Conservation (phyloP, 2,329 filamentous ascomycete species). For the Samsoniella hepiali region DNA sequence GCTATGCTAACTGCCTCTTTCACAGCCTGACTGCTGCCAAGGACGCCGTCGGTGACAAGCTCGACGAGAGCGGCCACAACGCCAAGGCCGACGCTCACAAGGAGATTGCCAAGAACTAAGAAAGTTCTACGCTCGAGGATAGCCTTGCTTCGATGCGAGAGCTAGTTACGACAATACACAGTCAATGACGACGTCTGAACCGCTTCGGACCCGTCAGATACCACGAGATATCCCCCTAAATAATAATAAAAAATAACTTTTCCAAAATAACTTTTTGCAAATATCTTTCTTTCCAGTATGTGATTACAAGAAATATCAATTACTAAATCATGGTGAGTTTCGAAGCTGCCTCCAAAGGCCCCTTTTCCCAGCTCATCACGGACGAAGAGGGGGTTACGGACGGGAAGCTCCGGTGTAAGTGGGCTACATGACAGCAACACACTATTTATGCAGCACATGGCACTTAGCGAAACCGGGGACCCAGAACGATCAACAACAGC, state of each 20-base stretch:
- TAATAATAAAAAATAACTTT: slow-evolving; percentile 4
- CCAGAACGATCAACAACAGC: background rate
- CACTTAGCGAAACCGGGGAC: background rate
- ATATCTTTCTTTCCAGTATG: background rate
- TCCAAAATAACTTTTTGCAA: background rate
- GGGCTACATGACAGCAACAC: background rate
- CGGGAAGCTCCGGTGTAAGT: background rate
- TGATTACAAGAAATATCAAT: background rate
- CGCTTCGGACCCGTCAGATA: background rate
- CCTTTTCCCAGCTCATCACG: background rate
- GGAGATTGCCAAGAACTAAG: slow-evolving; percentile 33
- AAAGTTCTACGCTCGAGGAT: background rate
- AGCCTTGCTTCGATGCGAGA: background rate
- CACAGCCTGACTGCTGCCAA: slow-evolving; percentile 44
- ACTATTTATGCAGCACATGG: background rate
- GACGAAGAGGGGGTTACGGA: background rate
- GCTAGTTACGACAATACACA: background rate
- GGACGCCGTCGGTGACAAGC: slow-evolving; percentile 49
- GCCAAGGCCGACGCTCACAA: slow-evolving; percentile 43
- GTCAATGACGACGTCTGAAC: background rate
- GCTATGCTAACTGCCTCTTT: slow-evolving; percentile 28
- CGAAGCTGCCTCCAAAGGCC: no score
- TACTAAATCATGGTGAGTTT: background rate
- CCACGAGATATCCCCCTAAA: background rate
- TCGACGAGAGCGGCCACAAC: slow-evolving; percentile 40